Evolutionary conservation across 495 filamentous ascomycete species (phyloP).

Genomic region (Lasiosphaeria hispida): DNA sequence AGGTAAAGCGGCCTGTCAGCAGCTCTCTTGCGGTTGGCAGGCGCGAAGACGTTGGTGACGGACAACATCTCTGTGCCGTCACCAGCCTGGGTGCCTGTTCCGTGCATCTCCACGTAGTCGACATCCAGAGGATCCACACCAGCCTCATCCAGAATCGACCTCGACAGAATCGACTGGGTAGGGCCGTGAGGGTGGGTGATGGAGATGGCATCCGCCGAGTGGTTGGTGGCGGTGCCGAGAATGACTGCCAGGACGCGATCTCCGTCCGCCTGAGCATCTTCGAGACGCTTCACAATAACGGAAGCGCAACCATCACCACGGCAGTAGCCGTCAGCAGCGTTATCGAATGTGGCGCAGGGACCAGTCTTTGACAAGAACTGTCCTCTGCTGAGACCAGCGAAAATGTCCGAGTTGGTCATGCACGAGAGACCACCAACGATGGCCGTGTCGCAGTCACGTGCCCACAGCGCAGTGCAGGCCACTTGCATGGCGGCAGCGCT

Average conservation of each 20-base stretch:
- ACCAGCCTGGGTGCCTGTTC: constrained; percentile 83
- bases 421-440: constrained; percentile 78
- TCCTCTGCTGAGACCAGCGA: constrained; percentile 75
- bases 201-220: constrained; percentile 72
- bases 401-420: constrained; percentile 82
- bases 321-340: constrained; percentile 76
- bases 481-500: constrained; percentile 80
- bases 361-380: constrained; percentile 80
- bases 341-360: constrained; percentile 77
- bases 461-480: constrained; percentile 78
- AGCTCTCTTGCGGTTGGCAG: constrained; percentile 60
- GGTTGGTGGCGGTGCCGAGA: constrained; percentile 66
- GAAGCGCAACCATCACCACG: constrained; percentile 70
- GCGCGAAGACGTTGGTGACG: constrained; percentile 78
- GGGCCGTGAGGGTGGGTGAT: constrained; percentile 79
- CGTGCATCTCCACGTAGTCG: constrained; percentile 85
- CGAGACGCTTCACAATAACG: constrained; percentile 69
- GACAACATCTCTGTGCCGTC: constrained; percentile 78
- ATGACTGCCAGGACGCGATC: constrained; percentile 72
- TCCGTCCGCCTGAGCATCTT: constrained; percentile 72
- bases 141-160: constrained; percentile 64
- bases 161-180: constrained; percentile 69
- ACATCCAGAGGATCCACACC: constrained; percentile 70
- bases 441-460: constrained; percentile 80
- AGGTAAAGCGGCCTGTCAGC: constrained; percentile 72